Conservation (phyloP, 768 basidiomycete genomes). For the Lactarius psammicola region DNA sequence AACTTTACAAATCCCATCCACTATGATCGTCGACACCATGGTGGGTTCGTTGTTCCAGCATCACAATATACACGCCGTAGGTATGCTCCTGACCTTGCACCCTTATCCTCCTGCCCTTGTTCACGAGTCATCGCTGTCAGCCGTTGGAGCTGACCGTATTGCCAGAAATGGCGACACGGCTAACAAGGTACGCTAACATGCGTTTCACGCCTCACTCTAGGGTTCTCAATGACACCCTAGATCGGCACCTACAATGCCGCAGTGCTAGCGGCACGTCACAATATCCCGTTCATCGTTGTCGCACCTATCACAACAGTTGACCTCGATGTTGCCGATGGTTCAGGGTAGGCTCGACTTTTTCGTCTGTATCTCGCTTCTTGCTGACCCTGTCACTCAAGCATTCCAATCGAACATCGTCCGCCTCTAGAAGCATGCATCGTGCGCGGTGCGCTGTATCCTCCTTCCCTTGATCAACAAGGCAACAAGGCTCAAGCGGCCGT, state of each 20-base stretch:
- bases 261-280: slow-evolving; percentile 82
- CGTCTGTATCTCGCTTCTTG: slow-evolving; percentile 6
- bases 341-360: slow-evolving; percentile 41
- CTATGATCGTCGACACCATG: slow-evolving; percentile 98
- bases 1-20: slow-evolving; percentile 77
- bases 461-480: slow-evolving; percentile 40
- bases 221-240: slow-evolving; percentile 30
- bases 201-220: background rate
- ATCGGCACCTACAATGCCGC: slow-evolving; percentile 98
- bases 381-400: slow-evolving; percentile 40
- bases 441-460: slow-evolving; percentile 73
- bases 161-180: slow-evolving; percentile 95
- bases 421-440: slow-evolving; percentile 85
- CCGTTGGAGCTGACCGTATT: slow-evolving; percentile 85
- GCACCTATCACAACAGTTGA: slow-evolving; percentile 94
- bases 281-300: slow-evolving; percentile 89
- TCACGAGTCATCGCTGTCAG: slow-evolving; percentile 37
- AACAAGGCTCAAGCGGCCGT: slow-evolving; percentile 69
- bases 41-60: slow-evolving; percentile 94
- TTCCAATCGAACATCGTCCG: slow-evolving; percentile 93
- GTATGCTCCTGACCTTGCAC: slow-evolving; percentile 40
- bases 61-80: slow-evolving; percentile 76
- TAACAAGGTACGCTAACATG: slow-evolving; percentile 65
- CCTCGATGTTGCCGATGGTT: slow-evolving; percentile 69
- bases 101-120: background rate